Base-by-base conservation (phyloP, 1,139 yeast species). In the Pichiaceae sp. region DNA sequence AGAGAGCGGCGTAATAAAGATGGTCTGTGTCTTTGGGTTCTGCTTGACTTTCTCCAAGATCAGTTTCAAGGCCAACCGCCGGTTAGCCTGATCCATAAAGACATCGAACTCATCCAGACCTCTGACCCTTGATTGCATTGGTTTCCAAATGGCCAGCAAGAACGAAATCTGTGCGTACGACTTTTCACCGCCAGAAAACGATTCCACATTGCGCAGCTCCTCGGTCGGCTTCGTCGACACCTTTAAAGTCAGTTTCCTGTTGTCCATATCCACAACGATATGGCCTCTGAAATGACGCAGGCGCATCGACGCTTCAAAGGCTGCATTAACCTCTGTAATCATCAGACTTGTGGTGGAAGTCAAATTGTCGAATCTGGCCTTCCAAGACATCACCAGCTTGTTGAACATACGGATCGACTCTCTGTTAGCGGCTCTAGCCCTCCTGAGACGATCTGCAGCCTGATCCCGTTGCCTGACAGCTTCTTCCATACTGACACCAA, bases 71-170 rank as follows among this genome's bases (percentile, higher is more conserved):
- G 96, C 87, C 38, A 83, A 75, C 33, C 80, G 71, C 47, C 98
- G 72, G 53, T 89, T 89, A 20, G 86, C 85, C 34, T 89, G 86
- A 58, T 93, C 99, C 98, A 93, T 91, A 51, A 81, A 93, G 23
- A 93, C 98, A 62, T 93, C 99, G 57, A 91, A 93, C 58, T 93
- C 99, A 60, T 93, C 99, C 41, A 93, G 63, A 0, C 96, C 97
- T 42, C 95, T 72, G 17, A 93, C 72, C 42, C 81, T 75, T 0
- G 95, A 79, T 41, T 82, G 78, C 95, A 91, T 87, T 19, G 86
- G 80, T 44, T 78, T 77, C 99, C 99, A 93, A 32, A 94, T 83
- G 0, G 97, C 83, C 42, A 89, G 67, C 36, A 93, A 63, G 40
- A 93, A 68, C 0, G 96, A 85, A 46, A 91, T 79, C 55, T 93